Evolutionary conservation across 2,329 filamentous ascomycete species (phyloP), one percentile per base, ranked within the genome.

Genomic region (Pseudogymnoascus sp.): DNA sequence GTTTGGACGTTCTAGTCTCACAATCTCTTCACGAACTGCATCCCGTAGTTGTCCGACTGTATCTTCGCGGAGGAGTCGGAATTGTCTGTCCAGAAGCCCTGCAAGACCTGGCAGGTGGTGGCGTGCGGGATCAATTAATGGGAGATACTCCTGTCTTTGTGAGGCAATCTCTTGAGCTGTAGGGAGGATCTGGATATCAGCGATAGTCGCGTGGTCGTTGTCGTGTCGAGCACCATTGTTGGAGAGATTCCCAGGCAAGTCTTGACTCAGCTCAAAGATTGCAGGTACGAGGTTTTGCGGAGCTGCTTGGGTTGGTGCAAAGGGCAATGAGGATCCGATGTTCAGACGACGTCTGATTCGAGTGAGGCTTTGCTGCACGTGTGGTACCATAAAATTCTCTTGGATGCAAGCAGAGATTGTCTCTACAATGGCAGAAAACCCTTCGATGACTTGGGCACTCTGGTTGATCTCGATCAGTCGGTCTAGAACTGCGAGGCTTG

Each of bases 11-110:
- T 68, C 61, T 70, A 68, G 60, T 61, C 64, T 66, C n/a, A 60
- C 61, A 8, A 80, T 69, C 59, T 78, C 73, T 23, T 74, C 65
- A 39, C 74, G 73, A 2, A 82, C 76, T 0, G 76, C 76, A 66
- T 83, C 79, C 38, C 80, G 74, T 4, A 85, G 72, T 63, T 82
- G 78, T 0, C 80, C 80, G 2, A 84, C 73, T 0, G 78, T 82
- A 65, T 85, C 82, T 69, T 84, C 80, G 2, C 82, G 76, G 1
- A 84, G 69, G 0, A 85, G 75, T 14, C 83, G 77, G 59, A 85
- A 85, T 61, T 84, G 78, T 62, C 78, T 74, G 68, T 85, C 82
- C 0, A 85, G 69, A 1, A 81, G 75, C 23, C 52, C 80, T 4
- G 69, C 71, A 10, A 80, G 74, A 1, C 80, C 78, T 3, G 69